Evolutionary conservation across 768 basidiomycete species (phyloP), one percentile per base, ranked within the genome.

Genomic region (Mycena metata): DNA sequence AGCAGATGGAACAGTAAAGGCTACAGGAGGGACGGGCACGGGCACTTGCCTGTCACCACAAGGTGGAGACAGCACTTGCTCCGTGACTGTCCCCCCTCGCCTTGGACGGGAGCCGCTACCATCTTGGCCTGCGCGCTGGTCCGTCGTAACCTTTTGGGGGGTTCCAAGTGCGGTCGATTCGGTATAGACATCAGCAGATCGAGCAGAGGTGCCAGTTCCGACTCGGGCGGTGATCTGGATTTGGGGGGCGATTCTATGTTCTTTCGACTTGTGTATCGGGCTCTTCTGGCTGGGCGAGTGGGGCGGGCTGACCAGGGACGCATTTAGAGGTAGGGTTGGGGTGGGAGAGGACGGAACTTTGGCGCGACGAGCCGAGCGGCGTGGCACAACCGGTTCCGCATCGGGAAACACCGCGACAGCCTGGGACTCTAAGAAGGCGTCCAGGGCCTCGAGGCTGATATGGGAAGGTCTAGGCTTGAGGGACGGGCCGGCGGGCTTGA

Each of bases 21-120:
- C n/a, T n/a, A n/a, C n/a, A n/a, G n/a, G n/a, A n/a, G n/a, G n/a
- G n/a, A n/a, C n/a, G n/a, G n/a, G n/a, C n/a, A n/a, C n/a, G n/a
- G n/a, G n/a, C n/a, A n/a, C n/a, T n/a, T n/a, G n/a, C n/a, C n/a
- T n/a, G n/a, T n/a, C n/a, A n/a, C n/a, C n/a, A n/a, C n/a, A n/a
- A n/a, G n/a, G n/a, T n/a, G n/a, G n/a, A n/a, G n/a, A n/a, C n/a
- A n/a, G n/a, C n/a, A n/a, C n/a, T n/a, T n/a, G n/a, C n/a, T n/a
- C n/a, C n/a, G n/a, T n/a, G n/a, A n/a, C 57, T 46, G 57, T n/a
- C 57, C 36, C 57, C 57, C 57, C 57, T 58, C 57, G 57, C 57
- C n/a, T n/a, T n/a, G n/a, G n/a, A n/a, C n/a, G n/a, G n/a, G n/a
- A n/a, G n/a, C n/a, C n/a, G n/a, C n/a, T n/a, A n/a, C n/a, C n/a